Conservation (phyloP, 1,139 yeast genomes). For the Spathaspora sp. region DNA sequence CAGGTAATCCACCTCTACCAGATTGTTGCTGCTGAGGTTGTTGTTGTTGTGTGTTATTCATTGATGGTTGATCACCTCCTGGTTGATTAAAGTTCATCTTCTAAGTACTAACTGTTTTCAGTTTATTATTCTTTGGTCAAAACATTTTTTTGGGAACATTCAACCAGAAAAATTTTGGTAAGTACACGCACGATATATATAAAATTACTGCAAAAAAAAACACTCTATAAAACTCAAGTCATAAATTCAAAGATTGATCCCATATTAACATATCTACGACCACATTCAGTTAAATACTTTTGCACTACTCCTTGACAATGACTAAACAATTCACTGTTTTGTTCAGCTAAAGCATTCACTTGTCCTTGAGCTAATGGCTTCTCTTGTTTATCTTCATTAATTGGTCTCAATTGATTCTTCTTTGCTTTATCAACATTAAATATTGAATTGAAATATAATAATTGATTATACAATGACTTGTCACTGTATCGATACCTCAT, state of each 20-base stretch:
- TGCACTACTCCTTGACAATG: conserved; percentile 61
- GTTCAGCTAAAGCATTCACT: conserved; percentile 74
- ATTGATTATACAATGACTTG: conserved; percentile 81
- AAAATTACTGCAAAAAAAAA: conserved; percentile 4
- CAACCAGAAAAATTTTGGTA: conserved; percentile 1
- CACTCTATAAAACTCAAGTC: conserved; percentile 14
- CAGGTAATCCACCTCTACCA: conserved; percentile 14
- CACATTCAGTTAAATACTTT: conserved; percentile 78
- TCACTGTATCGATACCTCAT: conserved; percentile 79
- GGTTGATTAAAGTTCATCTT: conserved; percentile 8
- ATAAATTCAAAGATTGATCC: conserved; percentile 70
- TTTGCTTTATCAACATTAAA: conserved; percentile 85
- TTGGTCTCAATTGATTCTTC: conserved; percentile 51
- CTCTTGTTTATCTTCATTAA: conserved; percentile 25
- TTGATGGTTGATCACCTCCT: conserved; percentile 3
- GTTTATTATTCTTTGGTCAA: not conserved
- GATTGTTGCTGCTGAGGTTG: conserved; percentile 13
- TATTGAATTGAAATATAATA: conserved; percentile 72
- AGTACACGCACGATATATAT: not conserved
- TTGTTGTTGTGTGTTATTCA: conserved; percentile 12
- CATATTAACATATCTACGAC: conserved; percentile 90
- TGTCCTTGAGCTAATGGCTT: conserved; percentile 54
- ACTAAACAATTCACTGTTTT: conserved; percentile 66
- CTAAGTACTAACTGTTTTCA: not conserved
- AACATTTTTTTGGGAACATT: not conserved